Evolutionary conservation across 1,284 basidiomycete genomes (phyloP).

Genomic region (Naganishia sp.): DNA sequence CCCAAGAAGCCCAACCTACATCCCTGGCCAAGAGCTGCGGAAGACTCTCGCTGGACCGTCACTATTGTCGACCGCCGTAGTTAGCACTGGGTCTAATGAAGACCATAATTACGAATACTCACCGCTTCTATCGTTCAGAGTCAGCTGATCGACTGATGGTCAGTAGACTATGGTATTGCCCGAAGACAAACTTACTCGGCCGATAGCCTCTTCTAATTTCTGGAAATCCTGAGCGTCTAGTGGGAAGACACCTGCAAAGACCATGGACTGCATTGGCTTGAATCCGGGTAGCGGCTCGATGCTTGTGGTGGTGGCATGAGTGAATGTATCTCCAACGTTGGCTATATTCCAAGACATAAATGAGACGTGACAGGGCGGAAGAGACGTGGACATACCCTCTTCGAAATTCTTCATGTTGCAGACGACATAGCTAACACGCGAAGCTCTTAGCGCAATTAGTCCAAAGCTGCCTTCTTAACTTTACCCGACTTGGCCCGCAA

Average conservation of each 20-base stretch:
- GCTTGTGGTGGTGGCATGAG: slow-evolving; percentile 65
- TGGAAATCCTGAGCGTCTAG: slow-evolving; percentile 87
- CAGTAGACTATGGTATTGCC: not conserved
- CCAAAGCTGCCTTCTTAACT: slow-evolving; percentile 47
- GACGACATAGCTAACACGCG: slow-evolving; percentile 51
- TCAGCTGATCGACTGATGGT: slow-evolving; percentile 37
- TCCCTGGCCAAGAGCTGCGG: slow-evolving; percentile 91
- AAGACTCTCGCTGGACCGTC: slow-evolving; percentile 87
- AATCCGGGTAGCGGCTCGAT: slow-evolving; percentile 90
- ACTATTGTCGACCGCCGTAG: slow-evolving; percentile 60
- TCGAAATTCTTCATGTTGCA: slow-evolving; percentile 98
- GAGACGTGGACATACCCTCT: slow-evolving; percentile 67
- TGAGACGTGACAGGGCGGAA: not conserved
- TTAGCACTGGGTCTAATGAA: slow-evolving; percentile 37
- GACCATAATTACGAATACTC: slow-evolving; percentile 7
- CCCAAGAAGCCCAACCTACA: slow-evolving; percentile 94
- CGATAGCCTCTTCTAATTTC: slow-evolving; percentile 94
- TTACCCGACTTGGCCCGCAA: slow-evolving; percentile 88
- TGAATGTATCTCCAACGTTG: slow-evolving; percentile 90
- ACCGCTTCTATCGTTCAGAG: slow-evolving; percentile 50
- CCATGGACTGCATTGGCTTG: slow-evolving; percentile 92
- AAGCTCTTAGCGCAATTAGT: not conserved
- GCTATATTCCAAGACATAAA: slow-evolving; percentile 54
- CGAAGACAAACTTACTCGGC: slow-evolving; percentile 62
- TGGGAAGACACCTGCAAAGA: slow-evolving; percentile 94